A percentile compares a stretch with the other conserved stretches of the same genome.
Evolutionary conservation across 1,284 basidiomycete species (phyloP).

Genomic region (Laetiporus sulphureus): DNA sequence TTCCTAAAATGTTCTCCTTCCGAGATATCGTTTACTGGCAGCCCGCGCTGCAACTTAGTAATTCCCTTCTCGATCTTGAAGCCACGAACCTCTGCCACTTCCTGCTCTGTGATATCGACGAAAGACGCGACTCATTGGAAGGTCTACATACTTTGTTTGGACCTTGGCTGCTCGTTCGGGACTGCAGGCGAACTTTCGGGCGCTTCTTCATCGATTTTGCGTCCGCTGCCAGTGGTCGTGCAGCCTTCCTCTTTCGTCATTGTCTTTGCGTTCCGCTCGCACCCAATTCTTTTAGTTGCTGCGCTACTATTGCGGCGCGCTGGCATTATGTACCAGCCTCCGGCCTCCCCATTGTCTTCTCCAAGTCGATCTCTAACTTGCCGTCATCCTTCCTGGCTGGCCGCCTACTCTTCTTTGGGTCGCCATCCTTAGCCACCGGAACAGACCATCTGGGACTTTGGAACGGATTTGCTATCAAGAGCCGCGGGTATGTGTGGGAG

Average conservation of each 20-base stretch:
- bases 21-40: slow-evolving; percentile 74
- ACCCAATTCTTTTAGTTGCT: slow-evolving; percentile 14
- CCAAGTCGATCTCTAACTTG: slow-evolving; percentile 55
- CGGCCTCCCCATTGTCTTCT: slow-evolving; percentile 69
- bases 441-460: slow-evolving; percentile 57
- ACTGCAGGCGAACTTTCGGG: too few relatives aligned
- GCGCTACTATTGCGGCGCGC: slow-evolving; percentile 1
- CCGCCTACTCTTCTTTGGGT: slow-evolving; percentile 65
- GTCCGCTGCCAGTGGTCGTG: not conserved
- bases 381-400: slow-evolving; percentile 22
- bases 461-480: slow-evolving; percentile 53
- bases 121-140: not conserved
- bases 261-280: not conserved
- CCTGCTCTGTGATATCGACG: not conserved
- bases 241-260: not conserved
- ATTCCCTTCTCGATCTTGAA: slow-evolving; percentile 29
- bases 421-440: slow-evolving; percentile 32
- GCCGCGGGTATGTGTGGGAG: too few relatives aligned
- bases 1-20: slow-evolving; percentile 81
- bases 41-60: slow-evolving; percentile 67
- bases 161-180: slow-evolving; percentile 5
- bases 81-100: not conserved
- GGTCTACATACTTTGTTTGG: slow-evolving; percentile 8
- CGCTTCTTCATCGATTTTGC: slow-evolving; percentile 8
- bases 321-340: slow-evolving; percentile 25